phyloP scores from a whole-genome alignment of 805 yeast species.

The Starmera pachycereana region DNA sequence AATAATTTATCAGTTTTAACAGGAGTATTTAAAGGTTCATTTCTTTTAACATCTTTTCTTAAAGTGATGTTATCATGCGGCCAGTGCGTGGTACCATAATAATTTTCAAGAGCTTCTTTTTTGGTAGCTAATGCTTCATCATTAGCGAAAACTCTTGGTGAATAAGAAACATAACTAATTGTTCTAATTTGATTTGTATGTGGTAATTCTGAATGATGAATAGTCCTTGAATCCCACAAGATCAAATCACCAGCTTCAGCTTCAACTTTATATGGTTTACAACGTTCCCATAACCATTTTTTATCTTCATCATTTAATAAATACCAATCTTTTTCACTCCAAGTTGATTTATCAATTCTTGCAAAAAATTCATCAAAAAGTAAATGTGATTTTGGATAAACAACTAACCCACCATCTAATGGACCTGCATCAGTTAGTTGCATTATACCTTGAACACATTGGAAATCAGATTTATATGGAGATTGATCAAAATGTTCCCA shows the following conservation, averaged over 20 bases:
- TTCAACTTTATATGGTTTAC: conserved; percentile 19
- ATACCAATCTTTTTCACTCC: conserved; percentile 13
- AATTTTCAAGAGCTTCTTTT: conserved; percentile 14
- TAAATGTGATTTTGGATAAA: conserved; percentile 13
- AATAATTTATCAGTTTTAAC: conserved; percentile 16
- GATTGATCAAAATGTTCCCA: conserved; percentile 28
- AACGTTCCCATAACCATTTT: conserved; percentile 20
- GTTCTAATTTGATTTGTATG: conserved; percentile 19
- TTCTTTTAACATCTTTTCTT: conserved; percentile 8
- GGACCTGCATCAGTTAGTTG: conserved; percentile 17
- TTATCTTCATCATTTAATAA: conserved; percentile 10
- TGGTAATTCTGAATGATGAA: conserved; percentile 23
- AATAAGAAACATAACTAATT: conserved; percentile 20
- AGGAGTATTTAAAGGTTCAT: conserved; percentile 18
- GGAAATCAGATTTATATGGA: conserved; percentile 20
- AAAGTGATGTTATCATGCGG: conserved; percentile 20
- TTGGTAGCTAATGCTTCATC: conserved; percentile 15
- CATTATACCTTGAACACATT: conserved; percentile 26
- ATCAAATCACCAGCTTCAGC: conserved; percentile 26
- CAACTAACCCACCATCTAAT: conserved; percentile 22
- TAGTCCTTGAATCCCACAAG: conserved; percentile 24
- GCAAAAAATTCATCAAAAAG: conserved; percentile 10
- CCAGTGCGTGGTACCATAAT: conserved; percentile 23
- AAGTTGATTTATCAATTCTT: conserved; percentile 12
- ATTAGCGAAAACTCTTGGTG: conserved; percentile 24